Evolutionary conservation across 306 rosid genomes (phyloP).

Genomic region (Trifolium pratense): DNA sequence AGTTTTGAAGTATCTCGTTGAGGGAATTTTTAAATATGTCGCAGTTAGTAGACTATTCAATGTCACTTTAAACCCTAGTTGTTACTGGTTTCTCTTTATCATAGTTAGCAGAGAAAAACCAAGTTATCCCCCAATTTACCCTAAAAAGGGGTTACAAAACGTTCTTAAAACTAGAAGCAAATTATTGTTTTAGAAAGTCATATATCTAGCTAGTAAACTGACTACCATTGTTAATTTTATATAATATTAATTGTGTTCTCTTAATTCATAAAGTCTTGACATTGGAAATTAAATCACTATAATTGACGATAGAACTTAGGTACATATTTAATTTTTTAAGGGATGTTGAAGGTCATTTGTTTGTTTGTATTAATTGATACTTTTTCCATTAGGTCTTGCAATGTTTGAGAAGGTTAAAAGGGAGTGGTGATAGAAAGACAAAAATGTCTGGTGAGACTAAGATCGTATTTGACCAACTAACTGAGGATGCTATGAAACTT

Average conservation of each 20-base stretch:
- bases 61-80: not conserved
- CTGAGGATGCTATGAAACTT: slow-evolving; percentile 91
- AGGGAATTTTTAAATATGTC: too few relatives aligned
- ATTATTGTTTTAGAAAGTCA: not conserved
- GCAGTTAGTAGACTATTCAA: not conserved
- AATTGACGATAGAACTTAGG: slow-evolving; percentile 12
- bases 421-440: slow-evolving; percentile 73
- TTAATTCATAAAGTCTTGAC: not conserved
- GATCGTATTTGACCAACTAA: slow-evolving; percentile 82
- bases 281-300: too few relatives aligned
- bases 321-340: slow-evolving; percentile 7
- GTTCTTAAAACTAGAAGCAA: slow-evolving; percentile 22
- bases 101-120: not conserved
- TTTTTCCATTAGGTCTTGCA: slow-evolving; percentile 72
- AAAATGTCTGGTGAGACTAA: slow-evolving; percentile 84
- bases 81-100: not conserved
- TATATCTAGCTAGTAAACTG: too few relatives aligned
- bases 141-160: not conserved
- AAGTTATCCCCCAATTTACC: not conserved
- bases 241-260: slow-evolving; percentile 19
- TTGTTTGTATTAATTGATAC: slow-evolving; percentile 38
- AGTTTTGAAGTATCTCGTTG: too few relatives aligned
- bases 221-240: slow-evolving; percentile 12
- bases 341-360: slow-evolving; percentile 27
- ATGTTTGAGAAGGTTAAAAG: slow-evolving; percentile 95